These are phyloP conservation scores for Phytophthora idaei DNA, from an alignment of 352 stramenopile species.

Conservation along the genomic window DNA sequence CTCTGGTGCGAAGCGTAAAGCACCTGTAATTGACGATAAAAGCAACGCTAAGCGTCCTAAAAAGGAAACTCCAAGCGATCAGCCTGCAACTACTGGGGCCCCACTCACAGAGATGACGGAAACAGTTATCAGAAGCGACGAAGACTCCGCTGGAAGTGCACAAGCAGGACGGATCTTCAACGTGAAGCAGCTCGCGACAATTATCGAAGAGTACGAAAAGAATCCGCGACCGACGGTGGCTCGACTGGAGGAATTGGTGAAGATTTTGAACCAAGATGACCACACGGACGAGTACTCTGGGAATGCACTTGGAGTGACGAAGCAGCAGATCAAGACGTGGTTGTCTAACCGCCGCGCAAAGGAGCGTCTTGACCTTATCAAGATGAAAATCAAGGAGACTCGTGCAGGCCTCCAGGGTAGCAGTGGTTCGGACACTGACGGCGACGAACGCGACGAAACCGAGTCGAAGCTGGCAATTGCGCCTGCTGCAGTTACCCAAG, in stretches of 20 bases:
- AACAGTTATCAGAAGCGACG: conserved; percentile 24
- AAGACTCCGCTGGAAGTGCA: conserved; percentile 28
- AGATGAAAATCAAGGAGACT: conserved; percentile 75
- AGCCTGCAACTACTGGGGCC: background rate
- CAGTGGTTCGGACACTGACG: conserved; percentile 48
- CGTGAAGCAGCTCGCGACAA: conserved; percentile 83
- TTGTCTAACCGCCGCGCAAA: conserved; percentile 85
- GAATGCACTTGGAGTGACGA: conserved; percentile 60
- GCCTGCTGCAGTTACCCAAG: conserved; percentile 16
- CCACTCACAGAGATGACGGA: conserved; percentile 21
- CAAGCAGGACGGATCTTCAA: conserved; percentile 82
- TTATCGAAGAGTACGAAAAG: conserved; percentile 88
- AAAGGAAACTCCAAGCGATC: conserved; percentile 24
- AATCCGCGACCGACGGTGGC: conserved; percentile 66
- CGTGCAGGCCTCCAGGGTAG: conserved; percentile 27
- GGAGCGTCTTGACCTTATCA: conserved; percentile 78
- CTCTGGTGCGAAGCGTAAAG: conserved; percentile 40
- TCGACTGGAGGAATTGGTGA: conserved; percentile 73
- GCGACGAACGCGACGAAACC: conserved; percentile 36
- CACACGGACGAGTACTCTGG: conserved; percentile 63
- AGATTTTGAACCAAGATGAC: conserved; percentile 74
- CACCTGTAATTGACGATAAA: conserved; percentile 29
- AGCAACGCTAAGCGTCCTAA: conserved; percentile 36
- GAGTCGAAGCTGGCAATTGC: conserved; percentile 17
- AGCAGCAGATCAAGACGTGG: conserved; percentile 86